Percentiles rank a stretch among this genome's conserved stretches.
These are phyloP conservation scores for Citrus reticulata DNA, from an alignment of 345 rosid species.

Conservation along the genomic window DNA sequence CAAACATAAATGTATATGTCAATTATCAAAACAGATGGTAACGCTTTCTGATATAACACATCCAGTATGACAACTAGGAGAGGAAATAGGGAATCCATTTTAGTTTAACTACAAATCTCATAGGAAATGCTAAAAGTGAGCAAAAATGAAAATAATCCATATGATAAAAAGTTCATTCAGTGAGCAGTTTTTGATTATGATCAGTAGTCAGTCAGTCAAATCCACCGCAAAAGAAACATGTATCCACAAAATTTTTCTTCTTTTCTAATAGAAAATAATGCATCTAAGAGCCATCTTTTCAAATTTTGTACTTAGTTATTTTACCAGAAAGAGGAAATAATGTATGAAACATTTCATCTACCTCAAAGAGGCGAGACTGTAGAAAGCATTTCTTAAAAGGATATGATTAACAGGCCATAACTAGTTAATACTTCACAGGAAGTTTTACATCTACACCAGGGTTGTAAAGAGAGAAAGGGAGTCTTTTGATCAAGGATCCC, in stretches of 20 bases:
- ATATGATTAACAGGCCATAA: neutral
- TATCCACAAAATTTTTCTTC: neutral
- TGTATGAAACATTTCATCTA: neutral
- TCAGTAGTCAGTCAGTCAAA: neutral
- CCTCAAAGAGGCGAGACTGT: neutral
- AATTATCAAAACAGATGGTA: constrained; percentile 11
- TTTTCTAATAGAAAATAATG: neutral
- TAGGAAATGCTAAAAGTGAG: neutral
- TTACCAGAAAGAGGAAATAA: neutral
- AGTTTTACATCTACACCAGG: neutral
- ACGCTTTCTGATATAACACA: neutral
- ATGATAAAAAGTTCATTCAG: neutral
- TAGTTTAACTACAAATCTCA: neutral
- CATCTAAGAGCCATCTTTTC: neutral
- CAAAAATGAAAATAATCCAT: neutral
- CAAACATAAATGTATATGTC: constrained; percentile 9
- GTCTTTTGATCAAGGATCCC: neutral
- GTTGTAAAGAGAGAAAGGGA: neutral
- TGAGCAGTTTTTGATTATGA: neutral
- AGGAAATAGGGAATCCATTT: neutral
- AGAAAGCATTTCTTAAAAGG: neutral
- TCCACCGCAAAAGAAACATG: neutral
- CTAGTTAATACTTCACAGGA: neutral
- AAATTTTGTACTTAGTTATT: neutral
- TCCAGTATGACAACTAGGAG: constrained; percentile 1